Percentiles rank a stretch among this genome's conserved stretches.
phyloP scores from a whole-genome alignment of 208 protist genomes.

The Kentomonas sorsogonicus region DNA sequence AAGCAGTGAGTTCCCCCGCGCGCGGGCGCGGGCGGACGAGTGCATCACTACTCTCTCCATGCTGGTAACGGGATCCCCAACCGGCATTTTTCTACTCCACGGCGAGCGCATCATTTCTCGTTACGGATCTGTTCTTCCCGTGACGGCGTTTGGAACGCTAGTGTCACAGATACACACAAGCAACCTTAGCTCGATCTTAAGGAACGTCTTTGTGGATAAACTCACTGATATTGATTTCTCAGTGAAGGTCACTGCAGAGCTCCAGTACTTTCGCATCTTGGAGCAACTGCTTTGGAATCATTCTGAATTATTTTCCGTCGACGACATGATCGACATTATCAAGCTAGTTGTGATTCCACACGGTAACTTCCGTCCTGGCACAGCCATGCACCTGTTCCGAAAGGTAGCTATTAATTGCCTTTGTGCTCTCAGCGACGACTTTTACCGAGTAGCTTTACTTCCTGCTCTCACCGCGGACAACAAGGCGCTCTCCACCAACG shows the following conservation, averaged over 20 bases:
- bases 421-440: constrained; percentile 40
- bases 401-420: constrained; percentile 82
- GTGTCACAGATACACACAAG: constrained; percentile 37
- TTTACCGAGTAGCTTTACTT: constrained; percentile 22
- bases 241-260: constrained; percentile 63
- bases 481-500: constrained; percentile 32
- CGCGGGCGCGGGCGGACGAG: constrained; percentile 26
- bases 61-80: constrained; percentile 47
- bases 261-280: constrained; percentile 69
- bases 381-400: constrained; percentile 70
- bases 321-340: constrained; percentile 55
- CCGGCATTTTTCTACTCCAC: constrained; percentile 71
- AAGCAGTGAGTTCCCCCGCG: constrained; percentile 30
- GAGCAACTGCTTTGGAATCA: constrained; percentile 58
- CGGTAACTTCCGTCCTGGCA: constrained; percentile 53
- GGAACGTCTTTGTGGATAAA: constrained; percentile 54
- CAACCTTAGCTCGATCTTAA: too few species aligned
- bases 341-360: constrained; percentile 61
- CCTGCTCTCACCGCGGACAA: constrained; percentile 24
- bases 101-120: constrained; percentile 44
- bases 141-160: constrained; percentile 65
- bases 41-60: constrained; percentile 41
- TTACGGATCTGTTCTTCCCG: constrained; percentile 59
- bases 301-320: constrained; percentile 21
- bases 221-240: constrained; percentile 67